A percentile compares a stretch with the other conserved stretches of the same genome.
phyloP scores from a whole-genome alignment of 2,329 filamentous ascomycete genomes.

The Botryotinia convoluta region DNA sequence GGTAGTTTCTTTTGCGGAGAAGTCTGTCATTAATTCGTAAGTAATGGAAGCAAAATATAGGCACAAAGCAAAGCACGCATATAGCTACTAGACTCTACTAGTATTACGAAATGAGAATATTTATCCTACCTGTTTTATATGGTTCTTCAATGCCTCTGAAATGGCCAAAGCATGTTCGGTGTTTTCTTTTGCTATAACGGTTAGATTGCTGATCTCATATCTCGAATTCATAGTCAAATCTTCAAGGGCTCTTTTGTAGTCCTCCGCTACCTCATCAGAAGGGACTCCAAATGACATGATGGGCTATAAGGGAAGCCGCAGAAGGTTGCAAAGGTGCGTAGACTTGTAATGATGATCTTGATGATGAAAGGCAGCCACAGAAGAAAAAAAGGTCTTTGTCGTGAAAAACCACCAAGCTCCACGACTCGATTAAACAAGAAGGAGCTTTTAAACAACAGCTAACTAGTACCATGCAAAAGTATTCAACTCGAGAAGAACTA shows the following conservation, averaged over 20 bases:
- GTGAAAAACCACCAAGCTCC: slow-evolving; percentile 31
- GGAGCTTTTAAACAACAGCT: slow-evolving; percentile 38
- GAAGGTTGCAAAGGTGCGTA: slow-evolving; percentile 28
- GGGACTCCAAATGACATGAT: slow-evolving; percentile 60
- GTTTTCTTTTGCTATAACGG: slow-evolving; percentile 95
- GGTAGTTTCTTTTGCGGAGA: slow-evolving; percentile 86
- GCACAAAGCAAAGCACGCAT: slow-evolving; percentile 27
- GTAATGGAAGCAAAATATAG: slow-evolving; percentile 29
- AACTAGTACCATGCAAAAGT: slow-evolving; percentile 40
- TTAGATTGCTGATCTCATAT: slow-evolving; percentile 95
- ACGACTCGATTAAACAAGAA: slow-evolving; percentile 29
- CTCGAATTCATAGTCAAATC: slow-evolving; percentile 88
- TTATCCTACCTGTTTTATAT: slow-evolving; percentile 84
- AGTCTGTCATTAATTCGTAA: slow-evolving; percentile 55
- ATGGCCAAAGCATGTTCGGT: slow-evolving; percentile 94
- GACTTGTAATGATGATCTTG: slow-evolving; percentile 22
- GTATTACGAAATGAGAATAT: slow-evolving; percentile 33
- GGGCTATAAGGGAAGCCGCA: slow-evolving; percentile 38
- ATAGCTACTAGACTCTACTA: slow-evolving; percentile 26
- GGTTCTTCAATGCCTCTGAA: slow-evolving; percentile 82
- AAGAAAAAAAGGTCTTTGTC: slow-evolving; percentile 32
- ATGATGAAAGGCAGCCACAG: slow-evolving; percentile 30
- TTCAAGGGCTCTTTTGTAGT: slow-evolving; percentile 90
- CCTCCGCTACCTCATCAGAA: slow-evolving; percentile 83
- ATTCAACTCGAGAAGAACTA: slow-evolving; percentile 40